phyloP scores from a whole-genome alignment of 768 basidiomycete species.

The Tulasnella sp. region DNA sequence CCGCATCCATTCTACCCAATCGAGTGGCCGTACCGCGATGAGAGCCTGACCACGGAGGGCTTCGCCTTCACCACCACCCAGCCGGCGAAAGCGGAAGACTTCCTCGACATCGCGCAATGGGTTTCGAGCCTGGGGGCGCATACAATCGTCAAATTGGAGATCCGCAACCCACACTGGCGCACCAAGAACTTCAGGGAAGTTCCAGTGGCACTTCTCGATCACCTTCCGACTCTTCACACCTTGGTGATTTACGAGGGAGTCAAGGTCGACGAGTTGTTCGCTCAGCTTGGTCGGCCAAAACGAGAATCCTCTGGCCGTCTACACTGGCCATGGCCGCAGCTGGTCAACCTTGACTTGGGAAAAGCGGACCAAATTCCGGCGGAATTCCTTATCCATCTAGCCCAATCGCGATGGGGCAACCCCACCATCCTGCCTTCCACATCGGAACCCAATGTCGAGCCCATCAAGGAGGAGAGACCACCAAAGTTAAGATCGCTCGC shows the following conservation, averaged over 20 bases:
- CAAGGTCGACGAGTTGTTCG: background rate
- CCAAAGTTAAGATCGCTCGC: background rate
- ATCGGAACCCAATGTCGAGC: background rate
- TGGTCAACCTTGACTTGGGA: background rate
- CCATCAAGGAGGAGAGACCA: background rate
- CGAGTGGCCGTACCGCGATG: background rate
- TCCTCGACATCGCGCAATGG: constrained; percentile 7
- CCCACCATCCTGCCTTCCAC: background rate
- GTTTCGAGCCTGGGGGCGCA: background rate
- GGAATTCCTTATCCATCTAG: background rate
- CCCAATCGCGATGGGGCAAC: background rate
- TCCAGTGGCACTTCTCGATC: background rate
- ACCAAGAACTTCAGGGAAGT: background rate
- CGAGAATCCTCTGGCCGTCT: background rate
- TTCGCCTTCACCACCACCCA: background rate
- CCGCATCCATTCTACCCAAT: background rate
- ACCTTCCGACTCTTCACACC: background rate
- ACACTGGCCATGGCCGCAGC: background rate
- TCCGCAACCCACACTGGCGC: background rate
- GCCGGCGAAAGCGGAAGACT: background rate
- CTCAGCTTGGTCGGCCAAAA: background rate
- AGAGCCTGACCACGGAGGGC: background rate
- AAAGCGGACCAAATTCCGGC: background rate
- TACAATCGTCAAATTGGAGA: background rate
- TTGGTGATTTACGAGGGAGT: background rate